Base-by-base conservation (phyloP, 2,329 filamentous ascomycete species). In the Sclerotinia borealis region DNA sequence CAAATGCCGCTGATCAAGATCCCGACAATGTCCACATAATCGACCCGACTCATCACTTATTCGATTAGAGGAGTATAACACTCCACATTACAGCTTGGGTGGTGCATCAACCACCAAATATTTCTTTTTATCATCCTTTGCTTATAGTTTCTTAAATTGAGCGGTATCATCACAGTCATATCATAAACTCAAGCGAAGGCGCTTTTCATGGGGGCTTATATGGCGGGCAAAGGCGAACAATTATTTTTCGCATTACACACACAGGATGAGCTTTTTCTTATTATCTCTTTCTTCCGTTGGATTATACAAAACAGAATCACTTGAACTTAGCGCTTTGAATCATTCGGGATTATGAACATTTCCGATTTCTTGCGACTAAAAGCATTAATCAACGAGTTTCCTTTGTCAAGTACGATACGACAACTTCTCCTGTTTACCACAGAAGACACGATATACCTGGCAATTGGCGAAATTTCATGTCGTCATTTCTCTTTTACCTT, bases 1-100 rank as follows among this genome's bases (percentile, higher is more conserved):
- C 85, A 3, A 87, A 87, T 63, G 70, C 71, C 39, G 71, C 71
- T 51, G 71, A 72, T 59, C 67, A 70, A 48, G 70, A 72, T 62
- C 71, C 71, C 8, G 71, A 72, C 48, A 64, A 64, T 64, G 65
- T 72, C 31, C 70, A 72, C 64, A 69, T 69, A 65, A 67, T 62
- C 9, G 45, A 61, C 49, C 61, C 45, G 51, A 59, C 51, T 34
- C 37, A 56, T 61, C 50, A 55, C 31, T 49, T 47, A 22, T 60
- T 50, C 25, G 45, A 60, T 56, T 61, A 61, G 25, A 51, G 47
- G 36, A 47, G 50, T n/a, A 17, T 13, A 48, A 15, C 3, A 54
- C 22, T 37, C 41, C 34, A 41, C 19, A 34, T 22, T 15, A 48
- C 50, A 37, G 39, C 59, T 39, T 10, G 19, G 25, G 59, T 61